Evolutionary conservation across 192 early-diverging fungal species (phyloP).

Genomic region (Backusella circina): DNA sequence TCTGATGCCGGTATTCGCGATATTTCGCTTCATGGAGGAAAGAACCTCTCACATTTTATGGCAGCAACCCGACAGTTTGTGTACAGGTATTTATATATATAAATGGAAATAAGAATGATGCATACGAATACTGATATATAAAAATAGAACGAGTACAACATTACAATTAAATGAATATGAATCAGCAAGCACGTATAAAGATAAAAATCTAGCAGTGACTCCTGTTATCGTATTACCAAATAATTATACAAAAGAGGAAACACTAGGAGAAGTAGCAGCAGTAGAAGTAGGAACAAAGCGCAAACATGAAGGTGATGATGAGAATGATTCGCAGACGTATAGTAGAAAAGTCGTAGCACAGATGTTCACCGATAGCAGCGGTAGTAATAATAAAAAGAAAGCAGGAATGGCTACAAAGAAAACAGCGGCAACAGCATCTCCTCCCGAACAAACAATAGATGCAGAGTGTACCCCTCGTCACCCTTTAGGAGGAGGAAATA

Average conservation of each 20-base stretch:
- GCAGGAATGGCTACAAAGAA: not conserved
- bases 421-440: not conserved
- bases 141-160: slow-evolving; percentile 11
- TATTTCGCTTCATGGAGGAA: slow-evolving; percentile 67
- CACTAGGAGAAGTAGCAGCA: too few species aligned
- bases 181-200: not conserved
- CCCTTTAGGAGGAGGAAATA: not conserved
- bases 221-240: not conserved
- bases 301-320: not conserved
- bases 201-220: slow-evolving; percentile 6
- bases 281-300: not conserved
- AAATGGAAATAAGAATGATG: not conserved
- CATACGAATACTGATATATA: too few species aligned
- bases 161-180: slow-evolving; percentile 8
- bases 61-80: slow-evolving; percentile 79
- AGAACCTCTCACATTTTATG: slow-evolving; percentile 78
- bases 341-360: not conserved
- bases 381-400: not conserved
- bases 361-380: slow-evolving; percentile 5
- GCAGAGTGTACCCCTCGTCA: slow-evolving; percentile 13
- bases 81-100: slow-evolving; percentile 39
- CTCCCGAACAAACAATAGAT: slow-evolving; percentile 21
- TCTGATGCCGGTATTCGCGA: slow-evolving; percentile 67
- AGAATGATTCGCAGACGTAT: not conserved
- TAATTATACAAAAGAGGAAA: not conserved